Conservation (phyloP, 768 basidiomycete genomes). For the Psilocybe sp. region DNA sequence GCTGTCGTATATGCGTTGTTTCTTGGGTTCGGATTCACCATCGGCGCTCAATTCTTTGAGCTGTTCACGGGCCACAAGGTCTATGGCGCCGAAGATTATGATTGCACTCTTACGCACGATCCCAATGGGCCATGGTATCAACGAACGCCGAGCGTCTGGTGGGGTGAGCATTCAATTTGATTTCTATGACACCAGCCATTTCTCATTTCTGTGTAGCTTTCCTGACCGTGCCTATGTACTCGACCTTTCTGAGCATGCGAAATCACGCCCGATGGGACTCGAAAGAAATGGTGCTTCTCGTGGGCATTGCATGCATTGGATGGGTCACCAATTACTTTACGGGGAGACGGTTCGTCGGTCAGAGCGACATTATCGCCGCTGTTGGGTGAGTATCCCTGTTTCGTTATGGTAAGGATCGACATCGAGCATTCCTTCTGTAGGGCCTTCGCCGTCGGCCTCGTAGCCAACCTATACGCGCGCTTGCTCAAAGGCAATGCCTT, state of each 20-base stretch:
- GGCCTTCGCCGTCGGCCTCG: conserved; percentile 77
- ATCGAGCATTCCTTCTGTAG: conserved; percentile 27
- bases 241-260: conserved; percentile 62
- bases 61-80: conserved; percentile 48
- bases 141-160: conserved; percentile 63
- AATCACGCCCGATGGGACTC: conserved; percentile 58
- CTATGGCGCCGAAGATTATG: conserved; percentile 54
- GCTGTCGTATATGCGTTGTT: conserved; percentile 77
- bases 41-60: conserved; percentile 69
- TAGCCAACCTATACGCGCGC: conserved; percentile 75
- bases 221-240: conserved; percentile 68
- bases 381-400: conserved; percentile 47
- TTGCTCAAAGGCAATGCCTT: conserved; percentile 75
- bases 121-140: conserved; percentile 70
- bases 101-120: conserved; percentile 56
- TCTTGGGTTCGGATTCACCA: conserved; percentile 78
- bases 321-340: conserved; percentile 82
- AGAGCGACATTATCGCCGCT: conserved; percentile 76
- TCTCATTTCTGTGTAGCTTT: conserved; percentile 41
- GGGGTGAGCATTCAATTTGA: conserved; percentile 49
- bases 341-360: conserved; percentile 54
- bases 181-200: too few relatives aligned
- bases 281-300: conserved; percentile 59
- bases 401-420: conserved; percentile 1
- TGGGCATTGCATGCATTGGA: conserved; percentile 63